Evolutionary conservation across 345 rosid genomes (phyloP).

Genomic region (Viola odorata): DNA sequence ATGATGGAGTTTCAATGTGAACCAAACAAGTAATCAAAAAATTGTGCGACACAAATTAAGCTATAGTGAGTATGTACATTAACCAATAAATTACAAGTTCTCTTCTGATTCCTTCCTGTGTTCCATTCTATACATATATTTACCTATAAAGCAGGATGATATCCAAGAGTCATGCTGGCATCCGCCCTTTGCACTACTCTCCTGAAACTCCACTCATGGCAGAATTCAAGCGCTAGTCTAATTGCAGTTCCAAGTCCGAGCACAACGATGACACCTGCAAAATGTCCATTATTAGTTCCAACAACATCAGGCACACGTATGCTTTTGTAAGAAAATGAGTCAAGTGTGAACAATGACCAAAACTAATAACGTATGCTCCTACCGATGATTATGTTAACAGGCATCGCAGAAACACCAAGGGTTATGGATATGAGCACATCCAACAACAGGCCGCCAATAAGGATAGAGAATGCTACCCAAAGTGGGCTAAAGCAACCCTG

Average conservation of each 20-base stretch:
- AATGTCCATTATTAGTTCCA: constrained; percentile 4
- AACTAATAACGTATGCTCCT: constrained; percentile 1
- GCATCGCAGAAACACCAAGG: constrained; percentile 80
- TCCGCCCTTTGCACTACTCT: constrained; percentile 73
- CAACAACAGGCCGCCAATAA: constrained; percentile 71
- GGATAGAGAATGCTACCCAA: constrained; percentile 89
- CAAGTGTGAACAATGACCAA: background rate
- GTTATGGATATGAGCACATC: constrained; percentile 85
- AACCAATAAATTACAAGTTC: constrained; percentile 8
- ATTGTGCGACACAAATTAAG: constrained; percentile 3
- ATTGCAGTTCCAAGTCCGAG: constrained; percentile 92
- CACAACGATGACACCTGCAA: constrained; percentile 76
- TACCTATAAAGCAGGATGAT: constrained; percentile 60
- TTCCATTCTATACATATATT: constrained; percentile 24
- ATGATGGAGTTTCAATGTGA: background rate
- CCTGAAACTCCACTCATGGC: constrained; percentile 76
- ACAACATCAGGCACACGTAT: constrained; percentile 8
- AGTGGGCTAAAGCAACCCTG: constrained; percentile 84
- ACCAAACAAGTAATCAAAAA: too few relatives aligned
- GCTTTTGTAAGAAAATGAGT: background rate
- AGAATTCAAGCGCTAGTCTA: constrained; percentile 71
- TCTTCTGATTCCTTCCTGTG: background rate
- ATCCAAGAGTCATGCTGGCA: constrained; percentile 41
- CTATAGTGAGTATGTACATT: constrained; percentile 13
- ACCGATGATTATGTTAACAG: constrained; percentile 91